These are phyloP conservation scores for Cyclotella sp. DNA, from an alignment of 108 stramenopile species.

Conservation along the genomic window DNA sequence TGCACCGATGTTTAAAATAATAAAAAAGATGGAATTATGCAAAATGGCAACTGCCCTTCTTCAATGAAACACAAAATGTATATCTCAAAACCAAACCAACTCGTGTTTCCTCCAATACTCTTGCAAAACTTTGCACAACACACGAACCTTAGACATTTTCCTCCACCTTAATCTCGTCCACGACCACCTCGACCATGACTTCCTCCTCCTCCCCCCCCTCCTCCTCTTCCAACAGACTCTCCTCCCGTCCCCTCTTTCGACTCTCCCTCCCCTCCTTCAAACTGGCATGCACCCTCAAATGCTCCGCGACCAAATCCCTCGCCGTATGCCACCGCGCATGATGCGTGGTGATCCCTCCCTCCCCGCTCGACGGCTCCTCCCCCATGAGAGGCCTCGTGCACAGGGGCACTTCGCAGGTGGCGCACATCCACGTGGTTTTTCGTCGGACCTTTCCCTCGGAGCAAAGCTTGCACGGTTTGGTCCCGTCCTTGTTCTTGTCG, in stretches of 20 bases:
- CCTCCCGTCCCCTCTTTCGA: constrained; percentile 20
- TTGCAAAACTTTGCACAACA: too few relatives aligned
- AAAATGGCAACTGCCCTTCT: too few relatives aligned
- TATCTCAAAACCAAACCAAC: too few relatives aligned
- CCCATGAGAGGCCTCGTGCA: constrained; percentile 31
- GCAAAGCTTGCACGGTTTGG: constrained; percentile 36
- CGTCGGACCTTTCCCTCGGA: constrained; percentile 34
- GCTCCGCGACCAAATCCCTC: constrained; percentile 23
- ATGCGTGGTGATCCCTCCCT: constrained; percentile 15
- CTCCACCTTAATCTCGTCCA: not conserved
- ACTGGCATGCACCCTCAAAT: constrained; percentile 19
- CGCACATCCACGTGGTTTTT: constrained; percentile 51
- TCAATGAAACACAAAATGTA: too few relatives aligned
- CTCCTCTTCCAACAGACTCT: not conserved
- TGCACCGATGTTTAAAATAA: too few relatives aligned
- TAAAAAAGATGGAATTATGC: too few relatives aligned
- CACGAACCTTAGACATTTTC: too few relatives aligned
- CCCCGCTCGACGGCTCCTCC: constrained; percentile 7
- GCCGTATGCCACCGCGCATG: constrained; percentile 37
- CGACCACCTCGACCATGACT: not conserved
- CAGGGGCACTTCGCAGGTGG: constrained; percentile 41
- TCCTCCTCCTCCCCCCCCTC: not conserved
- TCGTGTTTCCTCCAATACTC: too few relatives aligned
- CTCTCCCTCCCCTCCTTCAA: constrained; percentile 41
- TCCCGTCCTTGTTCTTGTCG: constrained; percentile 40